These are phyloP conservation scores for Colletotrichum horii DNA, from an alignment of 2,329 filamentous ascomycete genomes.

Conservation along the genomic window DNA sequence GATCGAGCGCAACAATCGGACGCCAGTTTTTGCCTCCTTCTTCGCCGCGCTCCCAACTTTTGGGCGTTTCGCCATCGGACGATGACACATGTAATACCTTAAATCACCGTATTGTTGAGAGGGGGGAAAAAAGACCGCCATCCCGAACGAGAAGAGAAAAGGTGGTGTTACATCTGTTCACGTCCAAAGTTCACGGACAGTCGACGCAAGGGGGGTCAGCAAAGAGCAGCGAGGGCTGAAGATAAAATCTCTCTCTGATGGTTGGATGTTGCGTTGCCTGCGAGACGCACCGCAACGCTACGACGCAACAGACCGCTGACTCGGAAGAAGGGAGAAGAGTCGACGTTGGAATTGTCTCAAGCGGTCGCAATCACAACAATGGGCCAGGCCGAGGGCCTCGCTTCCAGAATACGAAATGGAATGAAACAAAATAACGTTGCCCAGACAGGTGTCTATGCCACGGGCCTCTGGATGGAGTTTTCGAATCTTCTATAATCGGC, in stretches of 20 bases:
- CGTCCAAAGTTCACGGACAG: neutral
- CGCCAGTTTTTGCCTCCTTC: neutral
- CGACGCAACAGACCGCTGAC: neutral
- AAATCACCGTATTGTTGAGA: neutral
- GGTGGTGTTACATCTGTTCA: neutral
- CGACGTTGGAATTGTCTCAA: conserved; percentile 14
- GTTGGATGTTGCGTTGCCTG: neutral
- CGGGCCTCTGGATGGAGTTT: neutral
- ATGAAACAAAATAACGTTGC: conserved; percentile 13
- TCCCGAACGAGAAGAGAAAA: neutral
- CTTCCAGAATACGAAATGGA: conserved; percentile 18
- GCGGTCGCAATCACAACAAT: neutral
- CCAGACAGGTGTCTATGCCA: conserved; percentile 2
- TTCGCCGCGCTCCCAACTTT: neutral
- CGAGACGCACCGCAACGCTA: conserved; percentile 5
- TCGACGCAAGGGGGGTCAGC: neutral
- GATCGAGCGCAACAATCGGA: conserved; percentile 9
- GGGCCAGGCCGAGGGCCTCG: neutral
- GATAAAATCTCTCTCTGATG: neutral
- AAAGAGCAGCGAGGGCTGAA: neutral
- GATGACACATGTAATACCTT: neutral
- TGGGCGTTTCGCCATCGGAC: conserved; percentile 11
- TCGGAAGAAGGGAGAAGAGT: neutral
- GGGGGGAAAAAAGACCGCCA: neutral
- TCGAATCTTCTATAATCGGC: conserved; percentile 1